These are phyloP conservation scores for Penicillium riverlandense DNA, from an alignment of 495 filamentous ascomycete species.

Conservation along the genomic window DNA sequence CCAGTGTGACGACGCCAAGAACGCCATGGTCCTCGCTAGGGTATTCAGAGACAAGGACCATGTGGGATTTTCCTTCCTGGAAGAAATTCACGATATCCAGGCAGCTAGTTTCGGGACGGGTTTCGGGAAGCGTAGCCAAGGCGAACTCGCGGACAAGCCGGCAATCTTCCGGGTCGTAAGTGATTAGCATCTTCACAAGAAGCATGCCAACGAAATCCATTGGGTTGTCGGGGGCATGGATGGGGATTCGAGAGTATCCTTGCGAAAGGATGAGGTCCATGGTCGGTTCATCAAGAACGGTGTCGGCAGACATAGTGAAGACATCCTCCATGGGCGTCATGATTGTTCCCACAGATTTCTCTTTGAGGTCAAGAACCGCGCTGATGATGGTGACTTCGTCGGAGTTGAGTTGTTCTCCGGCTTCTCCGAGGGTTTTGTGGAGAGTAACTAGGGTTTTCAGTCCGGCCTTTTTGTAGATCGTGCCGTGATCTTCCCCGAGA, in stretches of 20 bases:
- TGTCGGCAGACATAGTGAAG: constrained; percentile 89
- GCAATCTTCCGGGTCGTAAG: constrained; percentile 92
- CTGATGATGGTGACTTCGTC: constrained; percentile 99
- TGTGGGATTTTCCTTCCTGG: constrained; percentile 97
- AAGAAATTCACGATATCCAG: constrained; percentile 99
- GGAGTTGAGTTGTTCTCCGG: constrained; percentile 83
- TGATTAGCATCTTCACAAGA: constrained; percentile 95
- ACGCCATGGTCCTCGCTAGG: constrained; percentile 86
- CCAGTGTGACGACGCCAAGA: constrained; percentile 86
- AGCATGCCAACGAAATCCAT: constrained; percentile 95
- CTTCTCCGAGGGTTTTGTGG: constrained; percentile 82
- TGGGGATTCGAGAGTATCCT: constrained; percentile 92
- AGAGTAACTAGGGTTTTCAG: constrained; percentile 86
- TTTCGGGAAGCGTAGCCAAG: constrained; percentile 90
- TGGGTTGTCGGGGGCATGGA: constrained; percentile 75
- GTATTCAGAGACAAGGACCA: constrained; percentile 89
- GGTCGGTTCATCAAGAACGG: constrained; percentile 80
- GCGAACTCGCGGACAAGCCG: constrained; percentile 82
- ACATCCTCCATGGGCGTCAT: constrained; percentile 99
- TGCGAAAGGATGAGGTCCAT: constrained; percentile 90
- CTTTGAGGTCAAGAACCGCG: constrained; percentile 91
- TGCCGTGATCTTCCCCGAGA: constrained; percentile 87
- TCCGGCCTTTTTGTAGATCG: constrained; percentile 92
- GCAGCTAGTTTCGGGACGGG: constrained; percentile 88
- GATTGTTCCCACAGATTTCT: constrained; percentile 86